phyloP scores from a whole-genome alignment of 108 stramenopile genomes.

The Fragilariopsis cylindrus region DNA sequence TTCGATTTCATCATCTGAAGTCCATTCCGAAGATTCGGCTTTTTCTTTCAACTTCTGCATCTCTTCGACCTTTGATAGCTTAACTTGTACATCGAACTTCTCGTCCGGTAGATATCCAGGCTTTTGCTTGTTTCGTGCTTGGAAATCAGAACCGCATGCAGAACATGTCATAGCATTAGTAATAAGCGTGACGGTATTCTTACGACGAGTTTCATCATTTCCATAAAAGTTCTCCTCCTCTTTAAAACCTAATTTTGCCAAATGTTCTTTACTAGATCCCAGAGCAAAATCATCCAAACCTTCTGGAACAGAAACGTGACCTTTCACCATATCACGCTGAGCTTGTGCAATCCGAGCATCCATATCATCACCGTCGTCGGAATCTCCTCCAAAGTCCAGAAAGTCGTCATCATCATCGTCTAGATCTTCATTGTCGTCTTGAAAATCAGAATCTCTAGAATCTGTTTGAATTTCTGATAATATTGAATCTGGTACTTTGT shows the following conservation, averaged over 20 bases:
- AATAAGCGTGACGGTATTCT: conserved; percentile 63
- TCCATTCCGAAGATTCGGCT: conserved; percentile 77
- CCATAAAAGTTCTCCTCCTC: conserved; percentile 77
- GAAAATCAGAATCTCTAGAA: conserved; percentile 6
- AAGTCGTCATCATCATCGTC: conserved; percentile 34
- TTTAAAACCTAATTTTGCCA: conserved; percentile 68
- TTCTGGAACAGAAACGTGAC: conserved; percentile 56
- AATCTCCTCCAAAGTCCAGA: conserved; percentile 26
- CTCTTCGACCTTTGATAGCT: conserved; percentile 75
- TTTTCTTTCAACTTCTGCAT: conserved; percentile 75
- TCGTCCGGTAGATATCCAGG: conserved; percentile 82
- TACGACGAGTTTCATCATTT: conserved; percentile 75
- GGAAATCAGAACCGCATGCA: conserved; percentile 87
- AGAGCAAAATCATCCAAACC: conserved; percentile 54
- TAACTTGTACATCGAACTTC: conserved; percentile 72
- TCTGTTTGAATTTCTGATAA: too few species aligned
- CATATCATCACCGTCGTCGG: conserved; percentile 48
- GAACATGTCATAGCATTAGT: conserved; percentile 82
- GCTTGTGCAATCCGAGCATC: conserved; percentile 55
- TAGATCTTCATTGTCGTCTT: conserved; percentile 11
- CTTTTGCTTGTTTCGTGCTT: conserved; percentile 52
- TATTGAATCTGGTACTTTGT: conserved; percentile 30
- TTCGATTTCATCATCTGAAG: conserved; percentile 84
- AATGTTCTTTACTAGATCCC: conserved; percentile 45
- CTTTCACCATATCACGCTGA: conserved; percentile 37